These are phyloP conservation scores for Mollisia scopiformis DNA, from an alignment of 2,329 filamentous ascomycete genomes.

Conservation along the genomic window DNA sequence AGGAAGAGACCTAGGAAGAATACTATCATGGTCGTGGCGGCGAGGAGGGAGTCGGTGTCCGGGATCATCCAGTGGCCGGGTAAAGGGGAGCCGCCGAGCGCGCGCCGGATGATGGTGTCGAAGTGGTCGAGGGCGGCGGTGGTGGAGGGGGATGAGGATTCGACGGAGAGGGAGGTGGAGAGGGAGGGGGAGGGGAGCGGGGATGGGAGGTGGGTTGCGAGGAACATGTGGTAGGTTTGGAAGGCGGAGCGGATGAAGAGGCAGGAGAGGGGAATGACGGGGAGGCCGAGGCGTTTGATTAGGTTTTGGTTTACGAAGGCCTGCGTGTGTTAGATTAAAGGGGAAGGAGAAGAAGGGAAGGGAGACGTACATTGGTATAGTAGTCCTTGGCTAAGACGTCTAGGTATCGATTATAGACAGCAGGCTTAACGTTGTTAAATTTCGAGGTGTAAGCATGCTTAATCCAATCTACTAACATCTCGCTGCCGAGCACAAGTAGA, in stretches of 20 bases:
- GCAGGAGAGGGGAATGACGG: constrained; percentile 89
- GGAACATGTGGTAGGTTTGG: constrained; percentile 84
- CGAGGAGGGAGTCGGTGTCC: constrained; percentile 49
- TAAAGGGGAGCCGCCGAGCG: constrained; percentile 75
- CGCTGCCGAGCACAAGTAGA: constrained; percentile 88
- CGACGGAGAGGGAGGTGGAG: constrained; percentile 58
- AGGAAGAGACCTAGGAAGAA: constrained; percentile 87
- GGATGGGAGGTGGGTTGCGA: constrained; percentile 91
- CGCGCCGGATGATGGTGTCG: constrained; percentile 75
- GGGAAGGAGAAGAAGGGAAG: neutral
- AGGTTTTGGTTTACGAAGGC: constrained; percentile 91
- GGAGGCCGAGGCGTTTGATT: constrained; percentile 85
- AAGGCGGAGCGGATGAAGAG: constrained; percentile 93
- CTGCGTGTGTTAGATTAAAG: constrained; percentile 44
- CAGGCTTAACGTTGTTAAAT: constrained; percentile 95
- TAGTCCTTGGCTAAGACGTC: constrained; percentile 98
- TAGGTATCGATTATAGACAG: constrained; percentile 85
- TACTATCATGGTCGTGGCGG: constrained; percentile 78
- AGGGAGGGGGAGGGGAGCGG: constrained; percentile 60
- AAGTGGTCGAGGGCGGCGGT: constrained; percentile 79
- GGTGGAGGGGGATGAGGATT: constrained; percentile 64
- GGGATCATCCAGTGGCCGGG: neutral
- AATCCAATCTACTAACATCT: constrained; percentile 95
- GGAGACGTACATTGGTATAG: constrained; percentile 77
- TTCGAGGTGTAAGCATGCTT: constrained; percentile 98